A percentile compares a stretch with the other conserved stretches of the same genome.
Conservation (phyloP, 164 flowering plant genomes). For the Dillenia turbinata region DNA sequence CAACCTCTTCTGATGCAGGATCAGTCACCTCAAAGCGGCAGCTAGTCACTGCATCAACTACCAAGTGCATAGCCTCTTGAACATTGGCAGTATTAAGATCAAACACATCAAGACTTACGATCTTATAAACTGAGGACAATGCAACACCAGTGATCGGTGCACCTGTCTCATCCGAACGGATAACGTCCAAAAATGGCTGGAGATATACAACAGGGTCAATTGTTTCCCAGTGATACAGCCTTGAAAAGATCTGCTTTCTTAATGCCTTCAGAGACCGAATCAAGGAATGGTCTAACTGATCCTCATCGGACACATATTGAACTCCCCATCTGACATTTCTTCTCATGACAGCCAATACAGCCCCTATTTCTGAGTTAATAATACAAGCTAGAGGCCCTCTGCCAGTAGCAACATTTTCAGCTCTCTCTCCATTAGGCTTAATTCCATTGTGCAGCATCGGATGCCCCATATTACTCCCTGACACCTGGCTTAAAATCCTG, state of each 20-base stretch:
- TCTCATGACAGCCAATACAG: constrained; percentile 40
- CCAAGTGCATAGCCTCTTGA: constrained; percentile 35
- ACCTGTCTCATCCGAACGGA: constrained; percentile 51
- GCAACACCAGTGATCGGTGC: constrained; percentile 53
- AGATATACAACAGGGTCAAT: constrained; percentile 32
- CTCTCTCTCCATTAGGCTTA: constrained; percentile 25
- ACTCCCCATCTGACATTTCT: constrained; percentile 39
- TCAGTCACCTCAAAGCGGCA: constrained; percentile 56
- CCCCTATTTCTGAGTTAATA: constrained; percentile 36
- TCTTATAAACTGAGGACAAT: constrained; percentile 41
- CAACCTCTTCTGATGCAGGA: constrained; percentile 51
- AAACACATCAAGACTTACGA: constrained; percentile 33
- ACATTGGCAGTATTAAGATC: constrained; percentile 35
- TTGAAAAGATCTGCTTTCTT: constrained; percentile 27
- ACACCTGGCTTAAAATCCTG: too few relatives aligned
- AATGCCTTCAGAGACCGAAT: constrained; percentile 28
- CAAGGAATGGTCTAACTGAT: constrained; percentile 32
- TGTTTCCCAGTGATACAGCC: constrained; percentile 25
- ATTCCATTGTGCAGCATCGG: constrained; percentile 26
- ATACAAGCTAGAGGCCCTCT: constrained; percentile 30
- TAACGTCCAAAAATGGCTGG: constrained; percentile 46
- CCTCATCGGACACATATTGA: constrained; percentile 29
- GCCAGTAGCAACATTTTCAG: constrained; percentile 17
- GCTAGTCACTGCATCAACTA: constrained; percentile 51
- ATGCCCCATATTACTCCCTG: constrained; percentile 20